Percentiles rank a stretch among this genome's conserved stretches.
phyloP scores from a whole-genome alignment of 345 rosid species.

The Garcia nutans region DNA sequence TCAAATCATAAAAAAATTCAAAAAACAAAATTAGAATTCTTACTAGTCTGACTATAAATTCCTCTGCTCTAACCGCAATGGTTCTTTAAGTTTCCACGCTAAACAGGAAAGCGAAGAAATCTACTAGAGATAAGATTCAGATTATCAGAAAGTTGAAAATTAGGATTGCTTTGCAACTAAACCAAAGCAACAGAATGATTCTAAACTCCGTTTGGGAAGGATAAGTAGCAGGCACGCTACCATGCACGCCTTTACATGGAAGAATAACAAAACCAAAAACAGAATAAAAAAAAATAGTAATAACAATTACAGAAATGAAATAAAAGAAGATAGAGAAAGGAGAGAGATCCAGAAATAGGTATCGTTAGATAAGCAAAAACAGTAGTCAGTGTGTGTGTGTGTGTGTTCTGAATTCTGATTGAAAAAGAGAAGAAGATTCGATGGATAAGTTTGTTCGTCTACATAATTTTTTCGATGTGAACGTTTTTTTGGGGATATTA shows the following conservation, averaged over 20 bases:
- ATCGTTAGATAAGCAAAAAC: background rate
- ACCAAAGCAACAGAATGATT: conserved; percentile 30
- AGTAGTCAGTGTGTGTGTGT: background rate
- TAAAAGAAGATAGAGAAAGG: too few relatives aligned
- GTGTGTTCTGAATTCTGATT: background rate
- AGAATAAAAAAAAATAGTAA: background rate
- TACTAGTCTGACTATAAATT: background rate
- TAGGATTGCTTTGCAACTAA: conserved; percentile 34
- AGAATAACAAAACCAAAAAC: background rate
- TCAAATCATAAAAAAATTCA: background rate
- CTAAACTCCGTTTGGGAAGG: background rate
- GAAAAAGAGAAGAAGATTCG: background rate
- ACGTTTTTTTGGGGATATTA: background rate
- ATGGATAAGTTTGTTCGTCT: background rate
- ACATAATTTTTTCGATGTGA: background rate
- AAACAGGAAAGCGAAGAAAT: background rate
- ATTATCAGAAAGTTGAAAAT: conserved; percentile 18
- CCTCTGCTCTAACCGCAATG: background rate
- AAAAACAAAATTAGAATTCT: background rate
- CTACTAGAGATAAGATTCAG: background rate
- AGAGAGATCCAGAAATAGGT: background rate
- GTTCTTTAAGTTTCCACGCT: background rate
- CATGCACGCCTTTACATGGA: background rate
- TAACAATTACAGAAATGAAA: background rate
- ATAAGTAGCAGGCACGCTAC: conserved; percentile 26